Evolutionary conservation across 1,139 yeast genomes (phyloP).

Genomic region (Nadsonia commutata): DNA sequence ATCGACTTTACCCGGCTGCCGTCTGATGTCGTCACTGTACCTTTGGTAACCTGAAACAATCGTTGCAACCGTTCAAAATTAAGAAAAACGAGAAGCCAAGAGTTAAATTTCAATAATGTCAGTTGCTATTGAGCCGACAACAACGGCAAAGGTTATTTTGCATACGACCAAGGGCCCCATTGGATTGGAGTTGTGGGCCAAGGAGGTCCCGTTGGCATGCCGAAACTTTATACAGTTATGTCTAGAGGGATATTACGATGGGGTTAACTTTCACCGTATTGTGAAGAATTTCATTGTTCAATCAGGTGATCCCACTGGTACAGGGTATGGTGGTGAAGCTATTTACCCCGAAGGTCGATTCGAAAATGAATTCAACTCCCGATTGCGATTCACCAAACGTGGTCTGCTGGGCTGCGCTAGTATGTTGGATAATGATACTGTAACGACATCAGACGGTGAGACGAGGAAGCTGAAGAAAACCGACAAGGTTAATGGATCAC

Average conservation of each 20-base stretch:
- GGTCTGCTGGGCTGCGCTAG: constrained; percentile 44
- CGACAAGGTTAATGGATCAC: constrained; percentile 24
- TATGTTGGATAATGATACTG: constrained; percentile 16
- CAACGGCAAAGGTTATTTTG: constrained; percentile 45
- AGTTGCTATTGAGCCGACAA: constrained; percentile 34
- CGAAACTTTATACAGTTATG: constrained; percentile 37
- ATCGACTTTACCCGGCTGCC: no score
- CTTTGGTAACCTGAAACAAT: no score
- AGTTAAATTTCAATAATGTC: no score
- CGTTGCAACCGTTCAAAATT: no score
- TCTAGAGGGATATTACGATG: constrained; percentile 29
- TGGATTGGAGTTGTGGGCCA: constrained; percentile 55
- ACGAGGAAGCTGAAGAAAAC: not conserved
- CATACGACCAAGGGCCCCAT: constrained; percentile 47
- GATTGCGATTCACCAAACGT: constrained; percentile 38
- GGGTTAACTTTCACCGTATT: constrained; percentile 29
- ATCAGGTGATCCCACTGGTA: constrained; percentile 24
- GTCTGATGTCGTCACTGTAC: no score
- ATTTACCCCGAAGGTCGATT: constrained; percentile 20
- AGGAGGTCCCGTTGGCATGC: constrained; percentile 44
- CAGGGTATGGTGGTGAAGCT: constrained; percentile 21
- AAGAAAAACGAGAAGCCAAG: no score
- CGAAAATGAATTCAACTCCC: constrained; percentile 37
- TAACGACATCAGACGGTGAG: constrained; percentile 1
- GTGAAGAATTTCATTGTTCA: constrained; percentile 30